These are phyloP conservation scores for Sungouiella blattae DNA, from an alignment of 805 yeast genomes.

Conservation along the genomic window DNA sequence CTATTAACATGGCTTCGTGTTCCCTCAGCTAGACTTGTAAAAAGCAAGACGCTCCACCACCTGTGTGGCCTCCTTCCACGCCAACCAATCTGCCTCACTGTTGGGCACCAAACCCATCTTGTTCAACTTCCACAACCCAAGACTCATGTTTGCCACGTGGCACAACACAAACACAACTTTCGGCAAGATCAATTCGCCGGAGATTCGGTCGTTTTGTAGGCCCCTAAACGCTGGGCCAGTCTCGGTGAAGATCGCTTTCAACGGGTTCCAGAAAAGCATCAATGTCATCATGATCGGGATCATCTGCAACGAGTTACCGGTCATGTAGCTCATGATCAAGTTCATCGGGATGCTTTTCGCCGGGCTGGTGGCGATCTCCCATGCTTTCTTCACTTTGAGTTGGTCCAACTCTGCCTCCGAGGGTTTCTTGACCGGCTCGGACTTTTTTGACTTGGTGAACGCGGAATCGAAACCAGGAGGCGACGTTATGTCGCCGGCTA, in stretches of 20 bases:
- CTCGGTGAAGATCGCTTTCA: constrained; percentile 61
- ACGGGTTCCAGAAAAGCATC: constrained; percentile 75
- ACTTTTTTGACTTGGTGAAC: constrained; percentile 2
- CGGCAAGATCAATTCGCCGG: constrained; percentile 33
- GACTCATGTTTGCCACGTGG: constrained; percentile 54
- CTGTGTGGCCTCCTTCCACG: constrained; percentile 59
- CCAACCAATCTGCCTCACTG: constrained; percentile 84
- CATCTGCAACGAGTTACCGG: constrained; percentile 85
- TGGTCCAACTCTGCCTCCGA: constrained; percentile 26
- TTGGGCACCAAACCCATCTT: constrained; percentile 90
- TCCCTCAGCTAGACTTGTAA: no score
- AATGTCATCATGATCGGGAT: constrained; percentile 89
- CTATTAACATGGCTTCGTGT: no score
- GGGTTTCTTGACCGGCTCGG: constrained; percentile 12
- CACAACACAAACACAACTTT: constrained; percentile 46
- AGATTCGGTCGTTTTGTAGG: constrained; percentile 37
- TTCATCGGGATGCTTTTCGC: constrained; percentile 88
- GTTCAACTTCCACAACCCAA: constrained; percentile 83
- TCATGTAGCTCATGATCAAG: constrained; percentile 83
- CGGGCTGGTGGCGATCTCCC: constrained; percentile 83
- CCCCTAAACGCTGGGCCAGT: constrained; percentile 54
- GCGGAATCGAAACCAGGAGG: constrained; percentile 20
- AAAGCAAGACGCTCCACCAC: constrained; percentile 6
- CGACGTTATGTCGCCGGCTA: constrained; percentile 5
- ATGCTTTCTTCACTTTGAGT: constrained; percentile 61